Evolutionary conservation across 2,329 filamentous ascomycete species (phyloP).

Genomic region (Juglanconis sp.): DNA sequence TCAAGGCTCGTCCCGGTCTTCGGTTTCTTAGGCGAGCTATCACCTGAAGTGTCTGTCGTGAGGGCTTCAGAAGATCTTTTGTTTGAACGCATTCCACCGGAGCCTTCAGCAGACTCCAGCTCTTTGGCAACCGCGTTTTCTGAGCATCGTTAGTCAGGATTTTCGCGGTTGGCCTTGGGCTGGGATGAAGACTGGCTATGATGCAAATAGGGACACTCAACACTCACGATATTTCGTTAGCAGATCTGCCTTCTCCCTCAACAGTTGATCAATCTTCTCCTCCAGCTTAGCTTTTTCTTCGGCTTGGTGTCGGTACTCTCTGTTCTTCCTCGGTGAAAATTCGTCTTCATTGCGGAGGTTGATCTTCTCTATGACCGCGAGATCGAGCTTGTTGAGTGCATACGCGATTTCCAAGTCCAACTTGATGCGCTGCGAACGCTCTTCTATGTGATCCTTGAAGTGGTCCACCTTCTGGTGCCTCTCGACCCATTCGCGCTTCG

Average conservation of each 20-base stretch:
- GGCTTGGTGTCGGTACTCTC: not conserved
- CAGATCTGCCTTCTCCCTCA: not conserved
- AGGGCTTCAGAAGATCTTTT: not conserved
- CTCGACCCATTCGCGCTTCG: not conserved
- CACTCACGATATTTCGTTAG: not conserved
- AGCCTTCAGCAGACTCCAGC: too few species aligned
- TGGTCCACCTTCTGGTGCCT: slow-evolving; percentile 6
- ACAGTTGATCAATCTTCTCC: not conserved
- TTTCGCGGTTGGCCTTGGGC: too few species aligned
- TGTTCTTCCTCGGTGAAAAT: not conserved
- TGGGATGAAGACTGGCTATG: not conserved
- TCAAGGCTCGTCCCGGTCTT: not conserved
- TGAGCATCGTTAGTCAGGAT: too few species aligned
- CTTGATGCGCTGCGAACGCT: not conserved
- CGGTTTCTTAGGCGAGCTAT: not conserved
- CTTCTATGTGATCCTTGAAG: slow-evolving; percentile 12
- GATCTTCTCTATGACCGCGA: not conserved
- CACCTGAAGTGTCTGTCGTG: not conserved
- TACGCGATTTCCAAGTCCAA: not conserved
- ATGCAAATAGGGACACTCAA: not conserved
- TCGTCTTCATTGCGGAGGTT: not conserved
- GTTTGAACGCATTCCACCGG: not conserved
- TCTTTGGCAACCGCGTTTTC: too few species aligned
- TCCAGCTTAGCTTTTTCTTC: not conserved
- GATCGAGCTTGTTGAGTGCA: not conserved